Base-by-base conservation (phyloP, 2,329 filamentous ascomycete genomes). In the Lanzia echinophila region DNA sequence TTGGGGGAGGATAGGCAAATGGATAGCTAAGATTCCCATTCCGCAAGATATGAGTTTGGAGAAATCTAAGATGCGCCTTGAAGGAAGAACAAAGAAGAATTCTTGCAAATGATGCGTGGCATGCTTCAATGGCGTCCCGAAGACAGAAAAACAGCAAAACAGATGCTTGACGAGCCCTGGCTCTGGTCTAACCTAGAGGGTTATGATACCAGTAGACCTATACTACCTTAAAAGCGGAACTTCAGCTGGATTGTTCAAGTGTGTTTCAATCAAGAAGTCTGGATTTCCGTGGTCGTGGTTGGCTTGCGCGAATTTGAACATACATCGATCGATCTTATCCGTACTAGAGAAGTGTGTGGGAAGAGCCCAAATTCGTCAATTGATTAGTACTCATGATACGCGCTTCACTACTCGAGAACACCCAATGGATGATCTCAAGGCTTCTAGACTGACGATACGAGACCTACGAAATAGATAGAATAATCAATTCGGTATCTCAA, bases 81-180 rank as follows among this genome's bases (percentile, higher is more conserved):
- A 62, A 28, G 63, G 59, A 58, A 66, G 15, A 65, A 71, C 17
- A 68, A 68, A 54, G 20, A 48, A 32, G 44, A 59, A 2, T 72
- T 70, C 44, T 47, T 70, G 13, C 48, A 62, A 10, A 69, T 71
- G 46, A 55, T 65, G n/a, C 41, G 24, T 6, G 58, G 57, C 33
- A 70, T 70, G 68, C 57, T 71, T 19, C 58, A 58, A 41, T 71
- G 66, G 68, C 42, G 61, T 22, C 69, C 68, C 11, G 67, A 67
- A 55, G 52, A 68, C 36, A 61, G 68, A 45, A 60, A 56, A 17
- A 68, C 64, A 6, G 70, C 70, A 2, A 65, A 60, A 44, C 61
- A 69, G 24, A 57, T 72, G 13, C 60, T 64, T 32, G 47, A 65
- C 32, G 63, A 70, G 56, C 63, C 65, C 2, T 69, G 67, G 62